Evolutionary conservation across 345 rosid genomes (phyloP), one percentile per base, ranked within the genome.

Genomic region (Raphanus raphanistrum): DNA sequence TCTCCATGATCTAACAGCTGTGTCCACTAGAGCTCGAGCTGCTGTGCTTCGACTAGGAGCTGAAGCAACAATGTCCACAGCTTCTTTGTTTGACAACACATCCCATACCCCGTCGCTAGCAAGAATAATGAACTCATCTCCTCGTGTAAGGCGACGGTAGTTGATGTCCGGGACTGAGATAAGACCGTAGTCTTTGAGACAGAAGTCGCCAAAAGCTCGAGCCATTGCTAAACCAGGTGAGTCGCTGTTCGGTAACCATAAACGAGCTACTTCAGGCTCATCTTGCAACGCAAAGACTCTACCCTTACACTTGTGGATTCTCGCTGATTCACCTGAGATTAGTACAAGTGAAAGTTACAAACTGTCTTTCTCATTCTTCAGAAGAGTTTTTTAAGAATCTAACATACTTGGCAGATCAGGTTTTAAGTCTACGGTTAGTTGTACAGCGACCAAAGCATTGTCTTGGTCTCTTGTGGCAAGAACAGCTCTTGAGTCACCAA

Each of bases 31-130:
- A 59, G 98, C 97, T 82, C 97, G 86, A 72, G 98, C 95, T 27
- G 97, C 95, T 70, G 96, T 89, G 27, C 86, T 77, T 29, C 72
- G 85, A 15, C 91, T 84, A 26, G 97, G 97, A 33, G 98, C 97
- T 59, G 95, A 87, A 4, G 97, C 92, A 58, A 94, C 89, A 26
- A 94, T 82, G 45, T 94, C 97, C 0, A 94, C 83, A 50, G 93
- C 98, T 84, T 94, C 98, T 84, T 90, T 92, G 66, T 94, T 94
- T 16, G 97, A 90, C 13, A 94, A 87, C 69, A 92, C 97, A 81
- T 94, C 98, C 98, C 98, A 94, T 65, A 94, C 98, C 90, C 98
- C 98, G 74, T 94, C 98, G 6, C 92, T 85, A 71, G 98, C 98
- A 25, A 94, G 90, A 82, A 94, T 86, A 69, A 94, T 74, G 83